Base-by-base conservation (phyloP, 345 rosid species). In the Gossypium thurberi region DNA sequence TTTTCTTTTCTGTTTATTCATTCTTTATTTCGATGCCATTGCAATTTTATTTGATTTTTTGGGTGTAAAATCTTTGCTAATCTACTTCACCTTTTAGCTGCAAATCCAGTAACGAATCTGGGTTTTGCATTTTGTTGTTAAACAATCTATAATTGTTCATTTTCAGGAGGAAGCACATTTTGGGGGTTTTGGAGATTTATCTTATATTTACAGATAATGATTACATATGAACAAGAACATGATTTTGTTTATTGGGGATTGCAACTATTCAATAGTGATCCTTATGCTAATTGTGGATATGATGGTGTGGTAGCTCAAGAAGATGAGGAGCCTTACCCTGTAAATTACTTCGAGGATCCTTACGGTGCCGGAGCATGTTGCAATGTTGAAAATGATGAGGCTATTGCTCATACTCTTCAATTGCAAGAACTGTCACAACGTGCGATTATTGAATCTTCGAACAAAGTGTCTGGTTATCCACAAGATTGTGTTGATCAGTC, bases 221-320 rank as follows among this genome's bases (percentile, higher is more conserved):
- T 79, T 69, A 77, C 82, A 12, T 75, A 78, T 14, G 91, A 89
- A 75, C 89, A 84, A 80, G 91, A 89, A 79, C 80, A 85, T 60
- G 93, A 85, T 73, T 81, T 89, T 71, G 72, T 87, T 68, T 75
- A 61, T 69, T 89, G 91, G 93, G 89, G 89, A 64, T 82, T 84
- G 74, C 88, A 78, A 69, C 79, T 87, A 48, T 89, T 89, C 12
- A 77, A 82, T 33, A 80, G 87, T 51, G 80, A 87, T 70, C 90
- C 91, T 0, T 89, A 84, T 70, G 74, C 81, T 59, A 71, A 80
- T 71, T 87, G 72, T 50, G 82, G 80, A 23, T 84, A 84, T 69
- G 78, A 74, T 21, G 73, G 69, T n/a, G 40, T 79, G 17, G 18
- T 68, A 60, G 40, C 77, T 47, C 81, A 75, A 77, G 82, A 82